Evolutionary conservation across 2,329 filamentous ascomycete genomes (phyloP), one percentile per base, ranked within the genome.

Genomic region (Exophiala sp.): DNA sequence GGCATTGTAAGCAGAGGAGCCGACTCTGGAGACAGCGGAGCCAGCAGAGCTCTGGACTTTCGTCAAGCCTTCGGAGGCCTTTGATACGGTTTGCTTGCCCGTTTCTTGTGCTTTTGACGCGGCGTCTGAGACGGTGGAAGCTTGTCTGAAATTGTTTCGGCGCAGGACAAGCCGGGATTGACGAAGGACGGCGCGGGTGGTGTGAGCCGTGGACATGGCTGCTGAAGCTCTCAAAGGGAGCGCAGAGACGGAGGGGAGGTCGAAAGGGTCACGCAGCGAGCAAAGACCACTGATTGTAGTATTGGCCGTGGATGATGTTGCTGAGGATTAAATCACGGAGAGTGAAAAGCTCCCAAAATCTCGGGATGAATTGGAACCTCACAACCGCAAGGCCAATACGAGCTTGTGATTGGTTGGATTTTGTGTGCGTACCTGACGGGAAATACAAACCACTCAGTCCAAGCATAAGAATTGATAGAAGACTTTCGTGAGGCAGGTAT

Each of bases 41-140:
- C 89, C 89, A 65, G 91, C 91, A 50, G 89, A 85, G 65, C 87
- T 85, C 61, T 86, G 80, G 66, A 94, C 91, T 69, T 85, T 85
- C 65, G 88, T 89, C 51, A 96, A 83, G 62, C 91, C 90, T 75
- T 95, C 81, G 62, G 85, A 81, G 55, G 90, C 91, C 80, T 90
- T 90, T 24, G 73, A 72, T 18, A 68, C 68, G 52, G 68, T 65
- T 43, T 70, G 68, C 41, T 72, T 69, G 38, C 71, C 72, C 50
- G 69, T 62, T 59, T 77, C 72, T 63, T 73, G 69, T 43, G 73
- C 71, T 67, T 76, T 77, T 49, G 68, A 66, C 52, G 74, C 73
- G 47, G 72, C 69, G 59, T 76, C 72, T 38, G 72, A 69, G 57
- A 72, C 70, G 51, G 73, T 73, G 48, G 75, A 77, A 61, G 75